phyloP scores from a whole-genome alignment of 305 asterid species.

The Rubia tinctorum region DNA sequence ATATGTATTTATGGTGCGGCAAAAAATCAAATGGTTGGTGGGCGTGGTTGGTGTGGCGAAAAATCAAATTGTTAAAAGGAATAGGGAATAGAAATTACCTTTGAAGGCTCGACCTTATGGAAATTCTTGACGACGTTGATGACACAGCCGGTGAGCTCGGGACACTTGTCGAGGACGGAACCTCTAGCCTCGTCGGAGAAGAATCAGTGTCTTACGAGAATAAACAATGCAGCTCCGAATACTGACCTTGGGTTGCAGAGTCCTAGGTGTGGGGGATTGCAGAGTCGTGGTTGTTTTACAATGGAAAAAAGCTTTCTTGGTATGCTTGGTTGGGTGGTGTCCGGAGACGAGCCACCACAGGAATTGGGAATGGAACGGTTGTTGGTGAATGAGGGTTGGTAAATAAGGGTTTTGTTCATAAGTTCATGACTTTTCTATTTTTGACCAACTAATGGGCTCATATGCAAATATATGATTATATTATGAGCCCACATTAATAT shows the following conservation, averaged over 20 bases:
- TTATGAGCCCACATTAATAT: too few relatives aligned
- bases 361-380: too few relatives aligned
- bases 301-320: slow-evolving; percentile 50
- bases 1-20: too few relatives aligned
- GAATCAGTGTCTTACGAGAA: slow-evolving; percentile 41
- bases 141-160: slow-evolving; percentile 76
- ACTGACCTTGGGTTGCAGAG: slow-evolving; percentile 34
- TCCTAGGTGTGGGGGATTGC: slow-evolving; percentile 16
- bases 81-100: slow-evolving; percentile 29
- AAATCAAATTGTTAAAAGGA: too few relatives aligned
- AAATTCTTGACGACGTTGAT: slow-evolving; percentile 51
- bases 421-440: too few relatives aligned
- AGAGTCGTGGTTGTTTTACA: slow-evolving; percentile 47
- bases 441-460: too few relatives aligned
- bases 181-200: slow-evolving; percentile 62
- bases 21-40: too few relatives aligned
- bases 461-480: too few relatives aligned
- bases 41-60: too few relatives aligned
- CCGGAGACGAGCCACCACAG: too few relatives aligned
- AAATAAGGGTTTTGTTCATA: too few relatives aligned
- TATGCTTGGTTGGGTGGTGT: neutral
- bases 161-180: slow-evolving; percentile 66
- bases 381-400: too few relatives aligned
- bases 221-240: slow-evolving; percentile 31
- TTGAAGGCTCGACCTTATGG: slow-evolving; percentile 68